Percentiles rank a stretch among this genome's conserved stretches.
Conservation (phyloP, 1,139 yeast genomes). For the Saccharomyces hybrid region DNA sequence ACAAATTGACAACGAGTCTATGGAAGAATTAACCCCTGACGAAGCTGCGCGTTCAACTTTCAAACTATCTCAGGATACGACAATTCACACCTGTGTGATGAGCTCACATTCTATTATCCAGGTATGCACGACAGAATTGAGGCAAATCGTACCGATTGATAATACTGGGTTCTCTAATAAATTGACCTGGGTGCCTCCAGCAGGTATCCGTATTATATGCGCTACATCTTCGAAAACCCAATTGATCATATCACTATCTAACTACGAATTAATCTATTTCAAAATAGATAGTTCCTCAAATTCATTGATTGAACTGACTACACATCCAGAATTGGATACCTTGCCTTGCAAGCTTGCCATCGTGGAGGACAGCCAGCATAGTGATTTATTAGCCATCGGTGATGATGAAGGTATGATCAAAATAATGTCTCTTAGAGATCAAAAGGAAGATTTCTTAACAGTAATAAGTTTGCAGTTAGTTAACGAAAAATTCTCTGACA, state of each 20-base stretch:
- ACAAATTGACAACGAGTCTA: conserved; percentile 39
- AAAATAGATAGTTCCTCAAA: conserved; percentile 56
- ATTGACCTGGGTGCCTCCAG: conserved; percentile 80
- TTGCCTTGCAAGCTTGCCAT: conserved; percentile 49
- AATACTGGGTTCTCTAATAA: conserved; percentile 15
- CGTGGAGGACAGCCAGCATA: conserved; percentile 31
- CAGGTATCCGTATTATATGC: conserved; percentile 55
- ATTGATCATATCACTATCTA: conserved; percentile 62
- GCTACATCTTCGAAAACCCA: conserved; percentile 64
- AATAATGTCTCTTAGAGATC: conserved; percentile 48
- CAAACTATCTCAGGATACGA: conserved; percentile 47
- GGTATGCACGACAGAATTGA: conserved; percentile 63
- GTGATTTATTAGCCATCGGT: conserved; percentile 60
- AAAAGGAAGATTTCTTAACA: conserved; percentile 37
- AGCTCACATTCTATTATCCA: conserved; percentile 63
- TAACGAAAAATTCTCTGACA: neutral
- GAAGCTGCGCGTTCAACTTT: conserved; percentile 48
- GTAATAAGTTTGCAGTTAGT: neutral
- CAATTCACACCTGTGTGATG: conserved; percentile 64
- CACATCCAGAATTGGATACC: conserved; percentile 48
- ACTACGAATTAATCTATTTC: conserved; percentile 71
- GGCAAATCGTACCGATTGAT: conserved; percentile 44
- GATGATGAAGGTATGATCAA: conserved; percentile 65
- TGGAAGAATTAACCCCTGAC: conserved; percentile 57
- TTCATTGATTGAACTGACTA: conserved; percentile 62